Conservation (phyloP, 441 rosid species). For the Populus hybrid region DNA sequence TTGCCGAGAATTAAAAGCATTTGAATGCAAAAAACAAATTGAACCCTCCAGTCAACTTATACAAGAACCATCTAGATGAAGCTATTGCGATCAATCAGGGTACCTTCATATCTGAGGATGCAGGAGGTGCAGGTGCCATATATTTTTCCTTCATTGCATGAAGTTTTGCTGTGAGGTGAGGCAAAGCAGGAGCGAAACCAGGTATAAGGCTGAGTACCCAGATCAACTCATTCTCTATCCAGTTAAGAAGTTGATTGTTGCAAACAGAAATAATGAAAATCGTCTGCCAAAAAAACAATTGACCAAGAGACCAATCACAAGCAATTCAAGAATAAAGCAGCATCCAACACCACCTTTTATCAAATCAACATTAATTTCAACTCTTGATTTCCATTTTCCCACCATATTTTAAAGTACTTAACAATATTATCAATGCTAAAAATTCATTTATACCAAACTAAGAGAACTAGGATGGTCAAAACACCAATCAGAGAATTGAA, state of each 20-base stretch:
- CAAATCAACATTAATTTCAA: not conserved
- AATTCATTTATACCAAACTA: not conserved
- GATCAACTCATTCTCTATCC: constrained; percentile 90
- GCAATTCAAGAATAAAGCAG: not conserved
- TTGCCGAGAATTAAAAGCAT: not conserved
- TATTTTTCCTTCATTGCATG: constrained; percentile 62
- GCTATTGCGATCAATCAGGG: not conserved
- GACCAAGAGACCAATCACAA: not conserved
- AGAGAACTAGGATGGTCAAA: not conserved
- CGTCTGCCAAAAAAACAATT: constrained; percentile 56
- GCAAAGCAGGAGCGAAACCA: constrained; percentile 61
- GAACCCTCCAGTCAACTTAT: not conserved
- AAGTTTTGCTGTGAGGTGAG: constrained; percentile 52
- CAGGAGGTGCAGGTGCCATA: constrained; percentile 47
- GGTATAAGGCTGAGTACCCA: constrained; percentile 76
- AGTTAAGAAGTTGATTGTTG: constrained; percentile 87
- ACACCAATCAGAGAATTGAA: not conserved
- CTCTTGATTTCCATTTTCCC: not conserved
- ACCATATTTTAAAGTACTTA: not conserved
- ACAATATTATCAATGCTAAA: not conserved
- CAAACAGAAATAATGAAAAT: constrained; percentile 81
- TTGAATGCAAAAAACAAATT: not conserved
- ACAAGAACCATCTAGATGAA: not conserved
- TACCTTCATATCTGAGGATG: constrained; percentile 60
- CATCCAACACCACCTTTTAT: not conserved